Evolutionary conservation across 2,329 filamentous ascomycete species (phyloP), one percentile per base, ranked within the genome.

Genomic region (Aureobasidium sp.): DNA sequence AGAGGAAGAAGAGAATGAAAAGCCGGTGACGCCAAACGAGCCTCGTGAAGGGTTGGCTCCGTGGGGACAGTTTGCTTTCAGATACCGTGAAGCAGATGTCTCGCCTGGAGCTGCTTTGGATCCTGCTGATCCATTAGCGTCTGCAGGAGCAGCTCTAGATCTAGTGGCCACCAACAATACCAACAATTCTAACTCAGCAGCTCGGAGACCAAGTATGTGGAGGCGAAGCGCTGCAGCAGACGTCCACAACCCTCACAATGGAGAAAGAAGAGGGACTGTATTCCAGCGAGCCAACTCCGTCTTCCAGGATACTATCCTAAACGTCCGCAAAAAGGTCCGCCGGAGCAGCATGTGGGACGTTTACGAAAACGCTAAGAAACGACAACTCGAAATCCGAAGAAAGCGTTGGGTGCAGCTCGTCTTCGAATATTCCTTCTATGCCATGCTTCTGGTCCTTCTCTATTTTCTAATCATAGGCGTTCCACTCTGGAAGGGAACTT

Each of bases 381-480:
- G 66, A 20, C 62, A 65, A 24, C 48, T 53, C 24, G 48, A 67
- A 15, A 26, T 69, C 29, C 65, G 68, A 60, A 63, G 68, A 12
- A 66, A 65, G 50, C 68, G 71, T 50, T 75, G 71, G 71, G 71
- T 71, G 27, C 74, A 75, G 57, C n/a, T 73, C 2, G 57, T 69
- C 7, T 78, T 79, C 59, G 74, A 78, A 66, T 76, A 73, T 51
- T 64, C 68, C 37, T 66, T 76, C 29, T 79, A 78, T 56, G 39
- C 70, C 1, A 39, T 77, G 12, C 65, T 76, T 50, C 17, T 75
- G 2, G 69, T 68, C 12, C 75, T 79, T 62, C 67, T 78, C 32
- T 80, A 80, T 62, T 78, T 80, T 24, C 74, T 79, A n/a, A 69
- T 80, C 1, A 67, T 80, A 13, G 78, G 78, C 8, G 63, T 75